phyloP scores from a whole-genome alignment of 352 stramenopile species.

The Bremia lactucae region DNA sequence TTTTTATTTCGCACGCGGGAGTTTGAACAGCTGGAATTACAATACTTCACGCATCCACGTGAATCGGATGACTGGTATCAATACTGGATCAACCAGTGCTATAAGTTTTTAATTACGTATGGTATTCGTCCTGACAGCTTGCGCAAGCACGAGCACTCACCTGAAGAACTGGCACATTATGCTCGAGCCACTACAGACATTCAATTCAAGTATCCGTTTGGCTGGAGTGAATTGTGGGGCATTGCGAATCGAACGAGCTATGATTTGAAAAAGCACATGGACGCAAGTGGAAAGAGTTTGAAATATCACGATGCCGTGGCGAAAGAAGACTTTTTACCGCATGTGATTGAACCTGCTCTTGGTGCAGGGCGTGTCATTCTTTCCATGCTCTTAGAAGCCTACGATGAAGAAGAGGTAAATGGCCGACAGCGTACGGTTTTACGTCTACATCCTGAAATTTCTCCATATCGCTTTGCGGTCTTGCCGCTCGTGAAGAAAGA shows the following conservation, averaged over 20 bases:
- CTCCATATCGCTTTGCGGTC: constrained; percentile 88
- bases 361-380: constrained; percentile 90
- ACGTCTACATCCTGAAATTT: constrained; percentile 89
- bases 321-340: constrained; percentile 88
- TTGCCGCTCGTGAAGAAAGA: constrained; percentile 95
- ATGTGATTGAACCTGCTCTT: constrained; percentile 90
- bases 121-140: constrained; percentile 86
- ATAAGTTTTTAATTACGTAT: constrained; percentile 83
- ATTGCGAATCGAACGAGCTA: constrained; percentile 93
- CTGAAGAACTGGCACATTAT: constrained; percentile 94
- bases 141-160: constrained; percentile 87
- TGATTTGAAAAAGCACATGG: constrained; percentile 92
- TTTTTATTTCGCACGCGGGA: constrained; percentile 96
- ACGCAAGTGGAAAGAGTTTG: constrained; percentile 87
- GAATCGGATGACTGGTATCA: constrained; percentile 72
- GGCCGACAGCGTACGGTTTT: constrained; percentile 76
- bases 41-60: constrained; percentile 69
- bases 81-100: constrained; percentile 90
- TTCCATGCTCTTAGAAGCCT: constrained; percentile 90
- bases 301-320: constrained; percentile 48
- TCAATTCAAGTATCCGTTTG: constrained; percentile 96
- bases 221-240: constrained; percentile 93
- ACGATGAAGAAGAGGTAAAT: constrained; percentile 91
- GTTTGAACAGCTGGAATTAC: constrained; percentile 96
- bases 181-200: constrained; percentile 94